These are phyloP conservation scores for Bondarzewia mesenterica DNA, from an alignment of 1,284 basidiomycete genomes.

Conservation along the genomic window DNA sequence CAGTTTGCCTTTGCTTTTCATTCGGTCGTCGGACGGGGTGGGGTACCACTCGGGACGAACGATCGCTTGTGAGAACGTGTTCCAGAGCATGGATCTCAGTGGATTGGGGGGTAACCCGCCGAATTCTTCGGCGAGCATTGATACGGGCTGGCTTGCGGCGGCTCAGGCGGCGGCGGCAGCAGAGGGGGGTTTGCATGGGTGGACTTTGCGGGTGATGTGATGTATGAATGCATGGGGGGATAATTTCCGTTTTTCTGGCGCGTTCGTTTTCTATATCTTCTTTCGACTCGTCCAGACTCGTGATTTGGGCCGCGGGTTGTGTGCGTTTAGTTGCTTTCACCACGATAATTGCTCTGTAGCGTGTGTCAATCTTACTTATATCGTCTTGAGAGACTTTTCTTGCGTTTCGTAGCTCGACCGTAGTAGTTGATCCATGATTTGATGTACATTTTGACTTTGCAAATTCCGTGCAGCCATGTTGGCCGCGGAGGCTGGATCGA, in stretches of 20 bases:
- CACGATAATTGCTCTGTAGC: too few species aligned
- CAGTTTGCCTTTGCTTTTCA: constrained; percentile 63
- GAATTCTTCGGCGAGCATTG: constrained; percentile 28
- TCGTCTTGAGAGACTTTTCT: too few species aligned
- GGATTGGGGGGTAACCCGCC: constrained; percentile 25
- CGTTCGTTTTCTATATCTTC: constrained; percentile 1
- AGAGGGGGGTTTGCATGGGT: constrained; percentile 53
- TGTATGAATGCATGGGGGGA: constrained; percentile 3
- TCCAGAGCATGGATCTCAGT: constrained; percentile 53
- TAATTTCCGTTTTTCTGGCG: neutral
- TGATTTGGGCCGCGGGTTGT: too few species aligned
- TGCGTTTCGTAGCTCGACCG: too few species aligned
- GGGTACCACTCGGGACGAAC: constrained; percentile 81
- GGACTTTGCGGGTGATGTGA: constrained; percentile 72
- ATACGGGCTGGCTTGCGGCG: constrained; percentile 50
- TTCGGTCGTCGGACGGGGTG: constrained; percentile 68
- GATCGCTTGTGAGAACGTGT: constrained; percentile 76
- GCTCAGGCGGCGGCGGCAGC: constrained; percentile 53
- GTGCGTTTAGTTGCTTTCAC: too few species aligned
- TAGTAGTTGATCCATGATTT: too few species aligned
- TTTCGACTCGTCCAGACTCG: too few species aligned
- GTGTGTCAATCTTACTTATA: too few species aligned
- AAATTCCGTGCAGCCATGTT: too few species aligned
- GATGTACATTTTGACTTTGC: too few species aligned
- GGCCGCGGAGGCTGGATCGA: too few species aligned